These are phyloP conservation scores for Boletus patriciae DNA, from an alignment of 768 basidiomycete species.

Conservation along the genomic window DNA sequence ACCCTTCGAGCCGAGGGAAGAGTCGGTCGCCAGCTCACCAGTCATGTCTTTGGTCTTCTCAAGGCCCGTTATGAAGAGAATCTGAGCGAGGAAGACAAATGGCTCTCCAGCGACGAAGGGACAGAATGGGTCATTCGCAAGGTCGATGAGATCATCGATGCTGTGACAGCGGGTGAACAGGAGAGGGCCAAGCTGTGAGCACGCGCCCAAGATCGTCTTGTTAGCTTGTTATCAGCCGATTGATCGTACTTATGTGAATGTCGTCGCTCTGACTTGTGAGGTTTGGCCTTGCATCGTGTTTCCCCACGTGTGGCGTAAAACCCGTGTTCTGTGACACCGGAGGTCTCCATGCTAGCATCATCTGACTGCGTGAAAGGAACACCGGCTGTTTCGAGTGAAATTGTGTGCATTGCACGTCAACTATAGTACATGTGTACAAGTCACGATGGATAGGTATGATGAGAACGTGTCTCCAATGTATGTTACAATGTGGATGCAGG, in stretches of 20 bases:
- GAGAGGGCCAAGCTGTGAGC: slow-evolving; percentile 58
- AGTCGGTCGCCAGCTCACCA: slow-evolving; percentile 83
- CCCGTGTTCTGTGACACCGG: slow-evolving; percentile 29
- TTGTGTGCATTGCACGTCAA: slow-evolving; percentile 29
- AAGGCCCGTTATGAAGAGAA: slow-evolving; percentile 69
- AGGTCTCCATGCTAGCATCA: slow-evolving; percentile 15
- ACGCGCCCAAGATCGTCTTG: slow-evolving; percentile 23
- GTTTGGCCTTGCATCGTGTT: slow-evolving; percentile 32
- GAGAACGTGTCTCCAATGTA: slow-evolving; percentile 30
- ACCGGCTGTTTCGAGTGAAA: slow-evolving; percentile 22
- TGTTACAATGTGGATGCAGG: slow-evolving; percentile 34
- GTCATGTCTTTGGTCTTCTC: slow-evolving; percentile 87
- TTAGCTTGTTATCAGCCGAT: slow-evolving; percentile 32
- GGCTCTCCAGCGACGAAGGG: slow-evolving; percentile 83
- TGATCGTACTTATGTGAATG: slow-evolving; percentile 26
- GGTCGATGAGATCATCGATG: slow-evolving; percentile 78
- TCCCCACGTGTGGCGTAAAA: slow-evolving; percentile 33
- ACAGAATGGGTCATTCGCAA: slow-evolving; percentile 86
- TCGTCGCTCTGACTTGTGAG: slow-evolving; percentile 18
- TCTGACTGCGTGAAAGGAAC: slow-evolving; percentile 22
- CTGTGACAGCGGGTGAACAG: slow-evolving; percentile 52
- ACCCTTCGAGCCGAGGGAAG: slow-evolving; percentile 81
- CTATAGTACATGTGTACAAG: slow-evolving; percentile 34
- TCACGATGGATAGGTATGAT: slow-evolving; percentile 31
- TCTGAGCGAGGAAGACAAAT: slow-evolving; percentile 68